These are phyloP conservation scores for Calvatia gigantea DNA, from an alignment of 768 basidiomycete genomes.

Conservation along the genomic window DNA sequence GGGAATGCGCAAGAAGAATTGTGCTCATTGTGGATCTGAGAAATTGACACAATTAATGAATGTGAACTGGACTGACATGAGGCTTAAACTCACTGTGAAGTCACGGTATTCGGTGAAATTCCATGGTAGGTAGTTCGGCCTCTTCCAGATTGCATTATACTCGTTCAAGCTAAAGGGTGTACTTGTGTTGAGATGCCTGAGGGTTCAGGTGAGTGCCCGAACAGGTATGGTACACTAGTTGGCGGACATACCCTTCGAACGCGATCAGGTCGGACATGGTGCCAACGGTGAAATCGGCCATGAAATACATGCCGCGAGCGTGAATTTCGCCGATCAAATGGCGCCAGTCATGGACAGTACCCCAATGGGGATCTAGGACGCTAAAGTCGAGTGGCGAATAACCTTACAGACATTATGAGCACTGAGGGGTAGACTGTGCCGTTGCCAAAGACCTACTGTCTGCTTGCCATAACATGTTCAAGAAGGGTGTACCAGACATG, in stretches of 20 bases:
- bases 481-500: conserved; percentile 88
- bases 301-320: conserved; percentile 82
- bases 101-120: conserved; percentile 82
- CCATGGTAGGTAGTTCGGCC: conserved; percentile 79
- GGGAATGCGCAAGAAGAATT: conserved; percentile 77
- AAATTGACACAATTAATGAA: conserved; percentile 10
- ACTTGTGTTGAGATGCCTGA: conserved; percentile 72
- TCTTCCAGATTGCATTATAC: conserved; percentile 71
- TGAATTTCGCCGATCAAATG: conserved; percentile 75
- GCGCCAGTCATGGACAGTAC: conserved; percentile 78
- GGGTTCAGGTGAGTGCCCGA: not conserved
- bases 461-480: conserved; percentile 97
- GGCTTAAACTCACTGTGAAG: conserved; percentile 51
- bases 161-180: conserved; percentile 79
- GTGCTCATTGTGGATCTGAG: conserved; percentile 61
- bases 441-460: conserved; percentile 63
- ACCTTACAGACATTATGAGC: conserved; percentile 41
- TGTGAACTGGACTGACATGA: conserved; percentile 4
- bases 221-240: conserved; percentile 6
- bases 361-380: conserved; percentile 91
- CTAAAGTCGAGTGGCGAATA: conserved; percentile 93
- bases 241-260: conserved; percentile 61
- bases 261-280: conserved; percentile 89
- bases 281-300: conserved; percentile 92
- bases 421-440: conserved; percentile 1